Percentiles rank a stretch among this genome's conserved stretches.
Evolutionary conservation across 257 asterid species (phyloP).

Genomic region (Striga asiatica): DNA sequence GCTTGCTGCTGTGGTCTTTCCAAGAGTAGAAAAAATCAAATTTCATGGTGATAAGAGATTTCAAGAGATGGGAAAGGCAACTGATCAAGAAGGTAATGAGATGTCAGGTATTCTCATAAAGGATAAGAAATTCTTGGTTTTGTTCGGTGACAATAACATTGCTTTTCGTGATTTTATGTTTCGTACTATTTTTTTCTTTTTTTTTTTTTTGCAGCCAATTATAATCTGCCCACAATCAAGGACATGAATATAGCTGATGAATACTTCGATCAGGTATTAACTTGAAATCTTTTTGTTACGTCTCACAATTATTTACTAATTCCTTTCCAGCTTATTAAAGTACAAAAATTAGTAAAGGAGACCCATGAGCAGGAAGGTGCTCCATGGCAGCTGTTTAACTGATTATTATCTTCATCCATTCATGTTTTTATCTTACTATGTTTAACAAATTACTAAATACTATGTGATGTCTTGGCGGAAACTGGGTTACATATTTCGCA

Average conservation of each 20-base stretch:
- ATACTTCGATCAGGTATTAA: conserved; percentile 42
- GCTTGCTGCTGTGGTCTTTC: conserved; percentile 51
- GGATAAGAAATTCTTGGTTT: conserved; percentile 10
- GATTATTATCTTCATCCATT: too few species aligned
- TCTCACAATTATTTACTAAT: too few species aligned
- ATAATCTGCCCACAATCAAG: conserved; percentile 37
- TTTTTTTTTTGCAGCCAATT: conserved; percentile 38
- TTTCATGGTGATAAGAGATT: conserved; percentile 32
- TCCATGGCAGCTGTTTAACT: too few species aligned
- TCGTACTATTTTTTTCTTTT: too few species aligned
- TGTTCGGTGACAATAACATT: neutral
- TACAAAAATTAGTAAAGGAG: too few species aligned
- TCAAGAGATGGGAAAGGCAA: conserved; percentile 42
- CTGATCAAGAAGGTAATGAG: conserved; percentile 31
- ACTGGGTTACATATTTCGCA: too few species aligned
- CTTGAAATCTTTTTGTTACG: too few species aligned
- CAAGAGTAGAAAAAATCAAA: conserved; percentile 38
- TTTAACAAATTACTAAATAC: too few species aligned
- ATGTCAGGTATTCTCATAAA: conserved; percentile 41
- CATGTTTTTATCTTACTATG: too few species aligned
- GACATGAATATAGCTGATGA: conserved; percentile 34
- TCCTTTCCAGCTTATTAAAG: too few species aligned
- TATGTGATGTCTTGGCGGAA: too few species aligned
- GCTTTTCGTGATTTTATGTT: conserved; percentile 7
- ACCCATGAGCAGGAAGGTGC: too few species aligned